Percentiles rank a stretch among this genome's conserved stretches.
Conservation (phyloP, 2,329 filamentous ascomycete species). For the Cladosporium halotolerans region DNA sequence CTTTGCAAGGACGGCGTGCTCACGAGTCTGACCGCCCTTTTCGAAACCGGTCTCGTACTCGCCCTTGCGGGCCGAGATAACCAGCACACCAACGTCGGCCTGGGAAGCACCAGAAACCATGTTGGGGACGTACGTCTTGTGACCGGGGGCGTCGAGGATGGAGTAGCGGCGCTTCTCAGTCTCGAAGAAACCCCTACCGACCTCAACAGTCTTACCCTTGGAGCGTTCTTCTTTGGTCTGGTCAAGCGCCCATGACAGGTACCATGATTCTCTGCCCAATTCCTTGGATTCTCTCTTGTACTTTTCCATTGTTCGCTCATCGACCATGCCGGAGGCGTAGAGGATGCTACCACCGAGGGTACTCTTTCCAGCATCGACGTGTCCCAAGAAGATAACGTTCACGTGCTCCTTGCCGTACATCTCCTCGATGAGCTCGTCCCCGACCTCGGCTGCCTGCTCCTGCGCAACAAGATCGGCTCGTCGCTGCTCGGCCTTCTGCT, state of each 20-base stretch:
- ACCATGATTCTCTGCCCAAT: constrained; percentile 94
- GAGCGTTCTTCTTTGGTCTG: constrained; percentile 91
- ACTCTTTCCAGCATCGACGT: constrained; percentile 97
- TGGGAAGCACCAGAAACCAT: constrained; percentile 80
- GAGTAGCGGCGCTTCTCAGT: constrained; percentile 94
- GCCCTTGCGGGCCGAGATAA: constrained; percentile 93
- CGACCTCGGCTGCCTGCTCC: constrained; percentile 70
- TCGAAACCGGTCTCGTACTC: constrained; percentile 99
- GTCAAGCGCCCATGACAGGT: constrained; percentile 96
- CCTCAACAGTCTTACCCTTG: constrained; percentile 97
- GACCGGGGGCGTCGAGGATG: constrained; percentile 91
- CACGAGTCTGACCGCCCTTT: constrained; percentile 89
- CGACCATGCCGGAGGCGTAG: constrained; percentile 96
- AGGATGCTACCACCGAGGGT: constrained; percentile 91
- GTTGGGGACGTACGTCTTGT: constrained; percentile 96
- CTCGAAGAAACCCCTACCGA: constrained; percentile 92
- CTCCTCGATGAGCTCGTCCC: constrained; percentile 81
- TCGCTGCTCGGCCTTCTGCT: constrained; percentile 52
- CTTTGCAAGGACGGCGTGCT: constrained; percentile 96
- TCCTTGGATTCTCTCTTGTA: constrained; percentile 97
- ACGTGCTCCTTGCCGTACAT: constrained; percentile 93
- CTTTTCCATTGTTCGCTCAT: constrained; percentile 96
- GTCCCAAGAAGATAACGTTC: constrained; percentile 96
- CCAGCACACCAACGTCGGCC: constrained; percentile 87
- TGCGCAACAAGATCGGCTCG: constrained; percentile 79